These are phyloP conservation scores for Candida ipomoeae DNA, from an alignment of 805 yeast genomes.

Conservation along the genomic window DNA sequence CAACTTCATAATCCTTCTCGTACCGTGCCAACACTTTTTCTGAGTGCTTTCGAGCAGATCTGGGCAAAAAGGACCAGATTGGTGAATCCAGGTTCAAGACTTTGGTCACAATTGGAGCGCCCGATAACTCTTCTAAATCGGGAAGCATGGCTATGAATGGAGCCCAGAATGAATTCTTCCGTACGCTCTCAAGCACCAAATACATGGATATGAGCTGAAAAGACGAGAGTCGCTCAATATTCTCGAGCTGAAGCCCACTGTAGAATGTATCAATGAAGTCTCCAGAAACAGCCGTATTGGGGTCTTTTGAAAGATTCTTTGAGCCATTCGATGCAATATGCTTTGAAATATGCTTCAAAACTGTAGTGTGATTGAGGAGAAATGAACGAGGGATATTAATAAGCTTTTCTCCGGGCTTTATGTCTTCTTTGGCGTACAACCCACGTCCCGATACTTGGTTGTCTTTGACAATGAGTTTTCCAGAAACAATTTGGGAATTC, in stretches of 20 bases:
- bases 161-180: constrained; percentile 55
- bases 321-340: constrained; percentile 38
- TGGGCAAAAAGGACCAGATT: constrained; percentile 43
- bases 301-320: constrained; percentile 4
- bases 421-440: constrained; percentile 38
- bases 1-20: constrained; percentile 40
- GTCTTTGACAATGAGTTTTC: constrained; percentile 39
- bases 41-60: constrained; percentile 36
- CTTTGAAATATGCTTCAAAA: constrained; percentile 37
- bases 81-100: constrained; percentile 21
- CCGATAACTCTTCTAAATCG: constrained; percentile 42
- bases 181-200: constrained; percentile 40
- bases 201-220: constrained; percentile 58
- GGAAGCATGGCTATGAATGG: constrained; percentile 72
- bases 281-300: constrained; percentile 14
- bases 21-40: constrained; percentile 42
- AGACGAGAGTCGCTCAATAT: constrained; percentile 46
- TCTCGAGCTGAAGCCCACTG: constrained; percentile 23
- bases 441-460: constrained; percentile 57
- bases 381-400: constrained; percentile 55
- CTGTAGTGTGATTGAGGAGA: constrained; percentile 56
- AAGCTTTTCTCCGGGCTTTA: constrained; percentile 43
- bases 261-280: constrained; percentile 33
- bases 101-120: constrained; percentile 66
- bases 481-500: constrained; percentile 30